A percentile compares a stretch with the other conserved stretches of the same genome.
These are phyloP conservation scores for Chara braunii DNA, from an alignment of 139 green algal genomes.

Conservation along the genomic window DNA sequence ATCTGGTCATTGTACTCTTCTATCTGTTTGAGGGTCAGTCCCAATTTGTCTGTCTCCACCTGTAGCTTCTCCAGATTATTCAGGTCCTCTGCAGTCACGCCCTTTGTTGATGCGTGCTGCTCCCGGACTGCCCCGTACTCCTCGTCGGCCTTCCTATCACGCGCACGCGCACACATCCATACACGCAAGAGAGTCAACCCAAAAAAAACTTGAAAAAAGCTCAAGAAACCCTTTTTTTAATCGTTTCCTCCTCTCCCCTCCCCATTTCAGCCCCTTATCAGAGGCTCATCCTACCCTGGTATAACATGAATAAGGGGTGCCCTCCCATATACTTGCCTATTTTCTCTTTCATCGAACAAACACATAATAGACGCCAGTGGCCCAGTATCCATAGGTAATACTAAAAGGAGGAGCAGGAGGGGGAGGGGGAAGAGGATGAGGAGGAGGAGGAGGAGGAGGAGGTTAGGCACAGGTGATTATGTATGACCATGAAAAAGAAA, in stretches of 20 bases:
- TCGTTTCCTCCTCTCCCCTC: neutral
- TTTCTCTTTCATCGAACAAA: no score
- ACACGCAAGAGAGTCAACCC: neutral
- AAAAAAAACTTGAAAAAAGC: neutral
- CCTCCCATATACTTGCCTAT: no score
- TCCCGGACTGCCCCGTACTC: neutral
- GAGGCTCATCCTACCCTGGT: no score
- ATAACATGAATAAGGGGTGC: no score
- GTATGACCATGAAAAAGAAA: no score
- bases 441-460: no score
- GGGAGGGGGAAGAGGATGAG: no score
- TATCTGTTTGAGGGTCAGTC: constrained; percentile 45
- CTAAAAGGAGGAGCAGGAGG: no score
- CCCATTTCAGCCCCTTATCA: no score
- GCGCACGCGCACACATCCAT: neutral
- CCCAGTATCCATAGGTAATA: no score
- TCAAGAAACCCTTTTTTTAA: neutral
- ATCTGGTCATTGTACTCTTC: constrained; percentile 55
- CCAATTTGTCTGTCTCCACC: constrained; percentile 66
- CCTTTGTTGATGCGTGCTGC: neutral
- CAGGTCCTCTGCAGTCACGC: neutral
- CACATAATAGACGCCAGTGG: no score
- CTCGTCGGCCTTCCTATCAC: neutral
- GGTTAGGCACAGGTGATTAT: no score
- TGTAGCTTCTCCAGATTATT: constrained; percentile 52